Evolutionary conservation across 495 filamentous ascomycete genomes (phyloP).

Genomic region (Aspergillus hancockii): DNA sequence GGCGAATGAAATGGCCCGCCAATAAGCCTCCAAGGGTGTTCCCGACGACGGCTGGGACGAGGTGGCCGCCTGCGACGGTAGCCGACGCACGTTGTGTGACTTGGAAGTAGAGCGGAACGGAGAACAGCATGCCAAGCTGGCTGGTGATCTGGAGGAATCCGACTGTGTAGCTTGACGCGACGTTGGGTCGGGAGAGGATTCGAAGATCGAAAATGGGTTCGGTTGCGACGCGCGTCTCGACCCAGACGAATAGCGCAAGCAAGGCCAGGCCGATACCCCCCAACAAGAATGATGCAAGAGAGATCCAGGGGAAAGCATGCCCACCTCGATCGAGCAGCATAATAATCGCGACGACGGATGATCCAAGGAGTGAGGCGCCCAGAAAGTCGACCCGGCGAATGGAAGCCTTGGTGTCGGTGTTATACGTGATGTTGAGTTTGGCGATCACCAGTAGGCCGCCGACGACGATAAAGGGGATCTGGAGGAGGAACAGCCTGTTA

Average conservation of each 20-base stretch:
- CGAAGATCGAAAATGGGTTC: conserved; percentile 65
- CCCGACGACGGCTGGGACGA: conserved; percentile 65
- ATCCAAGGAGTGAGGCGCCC: conserved; percentile 51
- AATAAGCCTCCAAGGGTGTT: conserved; percentile 65
- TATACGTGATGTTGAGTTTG: conserved; percentile 42
- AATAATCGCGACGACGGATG: conserved; percentile 49
- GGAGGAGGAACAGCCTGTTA: conserved; percentile 60
- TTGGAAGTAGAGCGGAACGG: conserved; percentile 69
- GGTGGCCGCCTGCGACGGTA: conserved; percentile 58
- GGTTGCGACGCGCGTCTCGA: conserved; percentile 51
- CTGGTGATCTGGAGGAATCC: conserved; percentile 54
- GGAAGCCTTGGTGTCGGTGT: conserved; percentile 9
- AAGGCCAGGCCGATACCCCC: conserved; percentile 26
- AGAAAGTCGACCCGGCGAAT: conserved; percentile 60
- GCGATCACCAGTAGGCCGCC: conserved; percentile 51
- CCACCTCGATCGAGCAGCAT: conserved; percentile 62
- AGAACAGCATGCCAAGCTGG: conserved; percentile 53
- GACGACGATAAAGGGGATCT: conserved; percentile 54
- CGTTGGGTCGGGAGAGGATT: conserved; percentile 56
- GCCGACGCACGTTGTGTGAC: conserved; percentile 57
- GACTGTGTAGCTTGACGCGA: conserved; percentile 55
- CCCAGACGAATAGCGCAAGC: conserved; percentile 47
- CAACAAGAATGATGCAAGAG: conserved; percentile 34
- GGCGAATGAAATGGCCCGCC: conserved; percentile 57
- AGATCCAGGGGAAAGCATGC: conserved; percentile 56